phyloP scores from a whole-genome alignment of 2,329 filamentous ascomycete genomes.

The Dendryphion nanum region DNA sequence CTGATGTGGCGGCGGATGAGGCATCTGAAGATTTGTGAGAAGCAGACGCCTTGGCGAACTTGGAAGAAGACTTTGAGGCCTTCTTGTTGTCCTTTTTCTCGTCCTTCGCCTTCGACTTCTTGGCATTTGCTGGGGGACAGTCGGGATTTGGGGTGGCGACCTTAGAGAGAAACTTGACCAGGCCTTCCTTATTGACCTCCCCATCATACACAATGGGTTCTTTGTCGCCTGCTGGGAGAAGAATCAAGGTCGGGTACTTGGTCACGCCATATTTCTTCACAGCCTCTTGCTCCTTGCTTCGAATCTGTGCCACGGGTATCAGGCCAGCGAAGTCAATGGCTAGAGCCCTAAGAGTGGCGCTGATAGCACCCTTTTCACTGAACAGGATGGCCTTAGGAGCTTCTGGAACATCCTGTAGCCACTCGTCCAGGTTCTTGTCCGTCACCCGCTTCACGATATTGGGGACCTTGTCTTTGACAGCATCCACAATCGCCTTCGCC shows the following conservation, averaged over 20 bases:
- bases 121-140: conserved; percentile 55
- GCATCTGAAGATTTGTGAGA: conserved; percentile 53
- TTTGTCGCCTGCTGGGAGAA: conserved; percentile 70
- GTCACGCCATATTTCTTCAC: conserved; percentile 73
- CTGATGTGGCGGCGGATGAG: conserved; percentile 46
- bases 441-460: conserved; percentile 83
- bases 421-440: conserved; percentile 75
- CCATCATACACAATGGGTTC: conserved; percentile 74
- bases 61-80: conserved; percentile 47
- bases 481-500: conserved; percentile 84
- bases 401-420: conserved; percentile 66
- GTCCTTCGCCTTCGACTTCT: conserved; percentile 40
- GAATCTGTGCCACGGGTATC: conserved; percentile 77
- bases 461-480: conserved; percentile 81
- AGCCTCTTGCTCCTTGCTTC: conserved; percentile 72
- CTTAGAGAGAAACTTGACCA: conserved; percentile 81
- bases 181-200: conserved; percentile 78
- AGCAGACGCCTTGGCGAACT: conserved; percentile 51
- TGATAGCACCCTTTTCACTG: conserved; percentile 87
- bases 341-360: conserved; percentile 75
- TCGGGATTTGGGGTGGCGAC: conserved; percentile 77
- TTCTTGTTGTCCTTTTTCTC: conserved; percentile 36
- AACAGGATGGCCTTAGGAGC: conserved; percentile 86
- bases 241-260: conserved; percentile 76
- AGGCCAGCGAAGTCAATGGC: conserved; percentile 87